These are phyloP conservation scores for Rhodotorula kratochvilovae DNA, from an alignment of 768 basidiomycete species.

Conservation along the genomic window DNA sequence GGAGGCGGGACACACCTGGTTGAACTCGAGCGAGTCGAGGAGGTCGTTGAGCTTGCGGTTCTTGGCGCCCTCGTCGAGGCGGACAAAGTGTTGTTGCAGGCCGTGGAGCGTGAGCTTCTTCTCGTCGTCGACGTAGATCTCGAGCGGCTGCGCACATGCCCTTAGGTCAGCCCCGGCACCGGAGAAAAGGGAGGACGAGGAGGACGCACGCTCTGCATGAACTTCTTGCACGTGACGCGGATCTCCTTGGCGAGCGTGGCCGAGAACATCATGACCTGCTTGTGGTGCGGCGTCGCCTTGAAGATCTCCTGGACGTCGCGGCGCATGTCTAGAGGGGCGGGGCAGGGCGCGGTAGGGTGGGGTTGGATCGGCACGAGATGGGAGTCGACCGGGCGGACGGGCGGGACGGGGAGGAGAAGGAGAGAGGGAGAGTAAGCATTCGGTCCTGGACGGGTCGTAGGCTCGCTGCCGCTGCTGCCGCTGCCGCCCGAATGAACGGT, in stretches of 20 bases:
- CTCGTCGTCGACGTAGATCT: slow-evolving; percentile 99
- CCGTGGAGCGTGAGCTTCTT: slow-evolving; percentile 97
- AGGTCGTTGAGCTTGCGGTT: slow-evolving; percentile 96
- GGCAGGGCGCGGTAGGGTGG: not conserved
- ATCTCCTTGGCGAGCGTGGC: slow-evolving; percentile 97
- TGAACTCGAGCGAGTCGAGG: slow-evolving; percentile 93
- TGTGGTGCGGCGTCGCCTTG: slow-evolving; percentile 96
- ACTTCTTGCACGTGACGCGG: slow-evolving; percentile 95
- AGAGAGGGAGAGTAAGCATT: slow-evolving; percentile 9
- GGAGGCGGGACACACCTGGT: slow-evolving; percentile 61
- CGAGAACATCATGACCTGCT: slow-evolving; percentile 99
- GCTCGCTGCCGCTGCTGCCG: not conserved
- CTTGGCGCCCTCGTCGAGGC: slow-evolving; percentile 88
- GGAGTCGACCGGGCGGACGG: slow-evolving; percentile 19
- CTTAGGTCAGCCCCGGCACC: too few species aligned
- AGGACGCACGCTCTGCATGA: slow-evolving; percentile 94
- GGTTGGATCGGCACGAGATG: slow-evolving; percentile 47
- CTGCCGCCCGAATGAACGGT: not conserved
- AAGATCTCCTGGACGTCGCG: slow-evolving; percentile 99
- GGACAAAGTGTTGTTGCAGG: slow-evolving; percentile 96
- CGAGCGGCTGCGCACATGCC: slow-evolving; percentile 84
- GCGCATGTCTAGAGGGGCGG: slow-evolving; percentile 81
- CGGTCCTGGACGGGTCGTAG: not conserved
- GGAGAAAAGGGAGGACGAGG: too few species aligned
- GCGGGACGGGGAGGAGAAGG: slow-evolving; percentile 22